Evolutionary conservation across 257 asterid genomes (phyloP), one percentile per base, ranked within the genome.

Genomic region (Handroanthus guayacan): DNA sequence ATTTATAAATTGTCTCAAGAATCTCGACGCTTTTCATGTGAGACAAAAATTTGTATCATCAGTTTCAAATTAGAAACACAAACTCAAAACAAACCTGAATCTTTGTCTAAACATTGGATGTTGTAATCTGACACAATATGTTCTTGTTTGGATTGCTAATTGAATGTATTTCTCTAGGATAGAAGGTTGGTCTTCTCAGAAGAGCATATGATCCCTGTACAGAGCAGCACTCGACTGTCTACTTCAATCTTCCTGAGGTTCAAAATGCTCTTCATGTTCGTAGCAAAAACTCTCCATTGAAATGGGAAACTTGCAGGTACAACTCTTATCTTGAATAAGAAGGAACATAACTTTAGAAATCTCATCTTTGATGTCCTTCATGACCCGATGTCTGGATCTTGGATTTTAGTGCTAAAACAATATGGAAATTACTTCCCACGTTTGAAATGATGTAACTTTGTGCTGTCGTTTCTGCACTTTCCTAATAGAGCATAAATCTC

Each of bases 161-260:
- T 5, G 76, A 70, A 81, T 77, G 45, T 75, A 39, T 62, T 80
- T 75, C 64, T 74, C 36, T 86, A 36, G 62, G 45, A 75, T 62
- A 85, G 91, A 85, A 82, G 81, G 78, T 75, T 38, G 89, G 96
- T 75, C 82, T 82, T 67, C 81, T 95, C 62, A 88, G 94, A 85
- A 78, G 88, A 68, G 79, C 82, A 12, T 95, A 95, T 18, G 99
- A 95, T 80, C 98, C 99, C 44, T 95, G 99, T 87, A 95, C 97
- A 25, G 98, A 92, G 85, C 45, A 78, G 78, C 96, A 95, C 82
- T 84, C 99, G 12, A 82, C 78, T 50, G 73, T 85, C 67, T 95
- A 95, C 85, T 95, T 95, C 86, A 95, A 95, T 87, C 97, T 88
- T 69, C 97, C 91, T 4, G 98, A 92, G 82, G 99, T 95, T 86